Evolutionary conservation across 208 protist genomes (phyloP), one percentile per base, ranked within the genome.

Genomic region (Herpetomonas muscarum): DNA sequence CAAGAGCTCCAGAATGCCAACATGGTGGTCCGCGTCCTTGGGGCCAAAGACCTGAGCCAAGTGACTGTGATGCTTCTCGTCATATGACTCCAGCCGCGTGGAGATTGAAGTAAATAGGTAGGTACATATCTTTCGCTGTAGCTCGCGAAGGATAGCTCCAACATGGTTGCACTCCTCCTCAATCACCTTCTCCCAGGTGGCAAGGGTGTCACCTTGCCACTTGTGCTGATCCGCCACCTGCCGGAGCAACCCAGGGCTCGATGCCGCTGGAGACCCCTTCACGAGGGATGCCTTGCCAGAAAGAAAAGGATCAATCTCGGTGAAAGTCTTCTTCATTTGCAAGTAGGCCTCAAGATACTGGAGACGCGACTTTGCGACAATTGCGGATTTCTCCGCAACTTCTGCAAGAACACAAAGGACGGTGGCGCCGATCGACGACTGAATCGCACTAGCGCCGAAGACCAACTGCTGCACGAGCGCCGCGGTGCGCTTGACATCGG

Each of bases 271-370:
- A 53, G 44, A 55, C 15, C 53, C 61, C 25, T 55, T 59, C 5
- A 31, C 49, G 26, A 57, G 0, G 2, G 17, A 17, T 17, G 32
- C 47, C 21, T 32, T 26, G 3, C 47, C 53, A 13, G 46, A 48
- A 2, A 66, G 17, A 31, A 61, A 26, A 7, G 66, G 66, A 17
- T 56, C 59, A 34, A 56, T 65, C 1, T 58, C 31, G 22, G 67
- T 37, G 24, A 61, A 48, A 13, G 26, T 41, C 13, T 19, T 6
- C n/a, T 53, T 53, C 47, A 36, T 53, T 4, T 12, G 4, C 5
- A 53, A 25, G n/a, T 53, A 53, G 4, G 24, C 6, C 4, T 37
- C 24, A 15, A 73, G 30, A 42, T 73, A 73, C 45, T 44, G 46
- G 13, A 31, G 29, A 42, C 53, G 37, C 21, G 66, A 36, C 28